Evolutionary conservation across 176 grass and related monocot species (phyloP), one percentile per base, ranked within the genome.

Genomic region (Oryza meyeriana): DNA sequence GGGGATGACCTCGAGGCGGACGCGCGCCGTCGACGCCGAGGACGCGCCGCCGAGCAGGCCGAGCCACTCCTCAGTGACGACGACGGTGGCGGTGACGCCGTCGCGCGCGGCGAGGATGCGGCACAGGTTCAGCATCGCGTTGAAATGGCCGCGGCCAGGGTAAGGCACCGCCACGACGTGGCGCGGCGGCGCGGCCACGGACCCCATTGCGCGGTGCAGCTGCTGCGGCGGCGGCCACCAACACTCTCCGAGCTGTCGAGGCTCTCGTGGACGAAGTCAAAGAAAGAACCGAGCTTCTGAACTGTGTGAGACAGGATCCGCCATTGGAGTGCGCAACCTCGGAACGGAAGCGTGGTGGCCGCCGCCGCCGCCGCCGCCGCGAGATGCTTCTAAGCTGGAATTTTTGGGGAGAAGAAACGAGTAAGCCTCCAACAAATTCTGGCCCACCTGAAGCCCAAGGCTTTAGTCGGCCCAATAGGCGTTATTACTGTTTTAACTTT

Each of bases 71-170:
- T 91, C 85, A 2, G 88, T 78, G 41, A 93, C 62, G 31, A 78
- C 28, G 25, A 69, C 17, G 20, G 71, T 63, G 76, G 52, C 69
- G 28, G 75, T 12, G 61, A 92, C 42, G 81, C 79, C 30, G 36
- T 68, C 74, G 42, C 87, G 71, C 24, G 85, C 59, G 3, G 75
- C 58, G 33, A 97, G 88, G 59, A 87, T 59, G 55, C 88, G 73
- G 77, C 85, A 86, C 57, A 97, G 86, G 87, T 76, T 87, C 59
- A 97, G 71, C 83, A 94, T 89, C 18, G 90, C 79, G 77, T 94
- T 92, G 14, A 97, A 17, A 88, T 97, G 94, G 61, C 92, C 88
- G 0, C 86, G 80, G 57, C 92, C 94, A 0, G 92, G 92, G 75
- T 90, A 88, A 5, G 89, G 75, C 27, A 92, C 67, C 25, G 81